Conservation (phyloP, 2,329 filamentous ascomycete species). For the Talaromyces sp. region DNA sequence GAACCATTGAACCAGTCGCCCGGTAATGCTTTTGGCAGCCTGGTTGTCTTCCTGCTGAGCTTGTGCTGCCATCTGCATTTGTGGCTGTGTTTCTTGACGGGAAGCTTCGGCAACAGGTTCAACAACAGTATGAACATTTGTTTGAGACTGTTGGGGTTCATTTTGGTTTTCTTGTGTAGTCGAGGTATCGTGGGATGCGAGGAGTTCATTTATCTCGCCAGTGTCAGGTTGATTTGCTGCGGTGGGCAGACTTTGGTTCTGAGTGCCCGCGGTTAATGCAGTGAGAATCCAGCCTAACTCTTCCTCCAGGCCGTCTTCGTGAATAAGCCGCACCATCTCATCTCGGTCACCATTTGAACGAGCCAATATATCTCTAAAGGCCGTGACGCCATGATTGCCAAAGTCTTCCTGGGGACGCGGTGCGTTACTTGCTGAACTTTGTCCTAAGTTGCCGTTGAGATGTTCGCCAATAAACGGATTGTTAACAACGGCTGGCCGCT, state of each 20-base stretch:
- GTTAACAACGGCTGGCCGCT: not conserved
- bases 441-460: not conserved
- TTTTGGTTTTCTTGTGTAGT: not conserved
- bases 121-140: not conserved
- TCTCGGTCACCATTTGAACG: slow-evolving; percentile 63
- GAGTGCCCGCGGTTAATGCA: slow-evolving; percentile 44
- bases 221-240: slow-evolving; percentile 4
- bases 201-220: not conserved
- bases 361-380: slow-evolving; percentile 60
- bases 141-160: not conserved
- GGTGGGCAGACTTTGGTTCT: not conserved
- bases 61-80: slow-evolving; percentile 1
- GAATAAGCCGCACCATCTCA: slow-evolving; percentile 63
- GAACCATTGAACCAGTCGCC: slow-evolving; percentile 45
- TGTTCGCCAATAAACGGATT: not conserved
- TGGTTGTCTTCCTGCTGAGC: slow-evolving; percentile 13
- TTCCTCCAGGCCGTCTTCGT: slow-evolving; percentile 61
- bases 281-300: slow-evolving; percentile 63
- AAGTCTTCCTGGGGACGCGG: not conserved
- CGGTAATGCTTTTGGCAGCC: slow-evolving; percentile 24
- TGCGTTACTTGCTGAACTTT: not conserved
- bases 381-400: slow-evolving; percentile 41
- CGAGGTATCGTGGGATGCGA: not conserved
- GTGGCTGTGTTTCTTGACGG: not conserved
- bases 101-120: not conserved